These are phyloP conservation scores for Knoxdaviesia proteae DNA, from an alignment of 2,329 filamentous ascomycete genomes.

Conservation along the genomic window DNA sequence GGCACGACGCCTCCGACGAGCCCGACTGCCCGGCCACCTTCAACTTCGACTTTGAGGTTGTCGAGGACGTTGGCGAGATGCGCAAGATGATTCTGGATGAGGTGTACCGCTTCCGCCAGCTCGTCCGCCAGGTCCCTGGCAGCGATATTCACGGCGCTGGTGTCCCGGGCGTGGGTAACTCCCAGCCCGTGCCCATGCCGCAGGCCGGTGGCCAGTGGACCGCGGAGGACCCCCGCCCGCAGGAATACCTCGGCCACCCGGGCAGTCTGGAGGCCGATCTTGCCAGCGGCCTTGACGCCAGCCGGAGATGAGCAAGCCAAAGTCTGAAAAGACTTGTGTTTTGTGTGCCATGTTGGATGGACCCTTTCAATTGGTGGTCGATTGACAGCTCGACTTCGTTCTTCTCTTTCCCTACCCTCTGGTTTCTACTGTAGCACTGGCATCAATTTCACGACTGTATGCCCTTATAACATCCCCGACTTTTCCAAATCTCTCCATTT, in stretches of 20 bases:
- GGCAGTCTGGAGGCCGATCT: conserved; percentile 37
- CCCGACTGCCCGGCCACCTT: conserved; percentile 84
- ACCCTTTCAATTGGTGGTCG: neutral
- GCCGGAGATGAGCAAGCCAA: neutral
- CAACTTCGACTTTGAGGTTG: conserved; percentile 96
- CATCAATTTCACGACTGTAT: too few species aligned
- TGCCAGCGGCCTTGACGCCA: conserved; percentile 32
- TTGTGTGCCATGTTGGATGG: neutral
- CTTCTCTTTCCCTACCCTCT: too few species aligned
- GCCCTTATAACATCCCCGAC: too few species aligned
- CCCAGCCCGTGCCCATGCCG: conserved; percentile 27
- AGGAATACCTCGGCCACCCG: conserved; percentile 30
- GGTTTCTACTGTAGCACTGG: too few species aligned
- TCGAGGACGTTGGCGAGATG: conserved; percentile 90
- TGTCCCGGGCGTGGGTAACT: conserved; percentile 15
- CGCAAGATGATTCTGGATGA: conserved; percentile 95
- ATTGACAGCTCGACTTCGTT: too few species aligned
- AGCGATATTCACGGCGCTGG: conserved; percentile 10
- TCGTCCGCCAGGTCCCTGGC: conserved; percentile 30
- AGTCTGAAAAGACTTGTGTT: neutral
- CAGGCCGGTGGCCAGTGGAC: conserved; percentile 31
- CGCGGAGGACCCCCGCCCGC: conserved; percentile 36
- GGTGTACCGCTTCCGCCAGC: conserved; percentile 63
- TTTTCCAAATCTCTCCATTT: too few species aligned
- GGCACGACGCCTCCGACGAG: conserved; percentile 95